Percentiles rank a stretch among this genome's conserved stretches.
Conservation (phyloP, 192 early-diverging fungal species). For the Coemansia sp. region DNA sequence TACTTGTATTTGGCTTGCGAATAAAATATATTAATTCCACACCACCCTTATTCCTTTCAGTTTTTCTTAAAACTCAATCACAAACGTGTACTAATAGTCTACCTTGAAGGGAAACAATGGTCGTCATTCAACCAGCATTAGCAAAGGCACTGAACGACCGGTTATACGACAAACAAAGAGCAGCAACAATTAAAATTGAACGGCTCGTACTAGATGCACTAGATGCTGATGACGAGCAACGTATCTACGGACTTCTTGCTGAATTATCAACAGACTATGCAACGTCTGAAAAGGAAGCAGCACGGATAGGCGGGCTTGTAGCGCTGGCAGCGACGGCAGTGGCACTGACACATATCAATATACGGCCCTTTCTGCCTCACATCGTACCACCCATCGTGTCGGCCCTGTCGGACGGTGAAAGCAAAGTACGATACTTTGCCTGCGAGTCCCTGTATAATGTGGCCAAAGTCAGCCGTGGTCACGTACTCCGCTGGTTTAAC, state of each 20-base stretch:
- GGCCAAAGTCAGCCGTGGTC: conserved; percentile 88
- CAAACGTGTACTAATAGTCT: too few species aligned
- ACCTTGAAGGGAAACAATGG: neutral
- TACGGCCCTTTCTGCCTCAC: conserved; percentile 64
- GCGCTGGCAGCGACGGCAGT: conserved; percentile 86
- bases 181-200: conserved; percentile 89
- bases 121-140: conserved; percentile 49
- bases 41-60: too few species aligned
- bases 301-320: conserved; percentile 92
- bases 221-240: conserved; percentile 53
- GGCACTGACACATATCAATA: conserved; percentile 76
- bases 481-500: conserved; percentile 90
- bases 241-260: conserved; percentile 71
- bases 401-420: conserved; percentile 90
- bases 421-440: conserved; percentile 95
- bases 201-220: conserved; percentile 71
- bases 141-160: conserved; percentile 81
- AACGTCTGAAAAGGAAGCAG: conserved; percentile 80
- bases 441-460: conserved; percentile 99
- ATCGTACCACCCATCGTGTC: conserved; percentile 94
- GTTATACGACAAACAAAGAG: conserved; percentile 92
- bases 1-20: too few species aligned
- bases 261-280: conserved; percentile 85
- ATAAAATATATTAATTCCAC: too few species aligned
- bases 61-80: too few species aligned